Base-by-base conservation (phyloP, 768 basidiomycete species). In the Boletus vinaceobasis region DNA sequence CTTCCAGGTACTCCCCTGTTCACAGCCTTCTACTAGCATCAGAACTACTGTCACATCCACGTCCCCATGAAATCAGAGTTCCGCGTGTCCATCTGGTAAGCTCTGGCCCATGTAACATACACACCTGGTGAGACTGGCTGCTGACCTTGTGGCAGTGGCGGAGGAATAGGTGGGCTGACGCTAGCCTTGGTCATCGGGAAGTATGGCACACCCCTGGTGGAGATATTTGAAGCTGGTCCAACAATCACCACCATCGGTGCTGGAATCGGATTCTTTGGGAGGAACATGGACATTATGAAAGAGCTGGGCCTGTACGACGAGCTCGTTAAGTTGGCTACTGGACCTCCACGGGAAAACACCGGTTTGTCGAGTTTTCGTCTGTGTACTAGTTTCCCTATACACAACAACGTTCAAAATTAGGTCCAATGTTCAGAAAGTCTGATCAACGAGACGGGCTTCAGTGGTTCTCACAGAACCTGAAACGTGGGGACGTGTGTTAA, bases 191-290 rank as follows among this genome's bases (percentile, higher is more conserved):
- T 69, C 0, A 55, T 76, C 19, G 58, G 58, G 1, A 66, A 67
- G 46, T 52, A 64, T 43, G 55, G 53, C 46, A 60, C 57, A 2
- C 56, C 71, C 9, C 65, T 72, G 1, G 65, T 79, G 5, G 70
- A 74, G n/a, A 57, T 80, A 14, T 80, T 76, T 56, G 79, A 80
- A 49, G 69, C 75, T 9, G 66, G 76, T 3, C 58, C 73, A 0
- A 60, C 62, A 21, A 69, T 80, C 33, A 69, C 71, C 3, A 75
- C 77, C 42, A 65, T 76, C 40, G 79, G 79, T 8, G 78, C 77
- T 21, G 79, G 78, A 1, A 73, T 81, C 40, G 68, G 65, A 3
- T 57, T 85, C 9, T 84, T 75, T 59, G 73, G 74, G 26, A 77
- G 82, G 73, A 66, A 60, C 71, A 74, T 74, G 74, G 71, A 70